These are phyloP conservation scores for Pyracantha coccinea DNA, from an alignment of 331 rosid genomes.

Conservation along the genomic window DNA sequence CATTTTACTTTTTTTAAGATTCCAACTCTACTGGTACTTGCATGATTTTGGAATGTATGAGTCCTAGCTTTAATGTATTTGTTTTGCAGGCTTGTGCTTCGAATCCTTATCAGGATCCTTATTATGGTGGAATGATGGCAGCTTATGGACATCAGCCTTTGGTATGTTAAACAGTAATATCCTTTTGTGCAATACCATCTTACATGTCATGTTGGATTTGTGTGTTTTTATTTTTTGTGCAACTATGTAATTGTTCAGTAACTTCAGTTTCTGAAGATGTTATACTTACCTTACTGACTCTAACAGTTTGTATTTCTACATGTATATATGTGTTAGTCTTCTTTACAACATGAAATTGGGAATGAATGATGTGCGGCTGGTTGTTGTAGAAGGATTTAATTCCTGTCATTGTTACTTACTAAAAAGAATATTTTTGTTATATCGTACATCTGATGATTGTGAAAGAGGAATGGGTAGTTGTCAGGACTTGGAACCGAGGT, in stretches of 20 bases:
- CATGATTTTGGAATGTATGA: conserved; percentile 20
- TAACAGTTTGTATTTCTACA: neutral
- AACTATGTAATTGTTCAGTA: neutral
- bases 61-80: conserved; percentile 24
- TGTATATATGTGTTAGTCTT: neutral
- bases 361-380: neutral
- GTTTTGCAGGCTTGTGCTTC: conserved; percentile 80
- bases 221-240: neutral
- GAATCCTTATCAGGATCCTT: conserved; percentile 84
- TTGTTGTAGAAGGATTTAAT: neutral
- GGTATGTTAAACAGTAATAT: conserved; percentile 36
- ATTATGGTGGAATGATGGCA: conserved; percentile 81
- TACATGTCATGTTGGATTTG: neutral
- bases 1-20: neutral
- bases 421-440: neutral
- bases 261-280: neutral
- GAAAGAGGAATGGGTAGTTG: neutral
- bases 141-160: conserved; percentile 77
- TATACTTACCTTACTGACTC: neutral
- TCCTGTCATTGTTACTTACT: neutral
- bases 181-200: neutral
- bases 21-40: neutral
- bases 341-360: neutral
- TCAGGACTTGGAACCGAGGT: neutral
- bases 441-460: neutral